These are phyloP conservation scores for Vigna hirtella DNA, from an alignment of 306 rosid genomes.

Conservation along the genomic window DNA sequence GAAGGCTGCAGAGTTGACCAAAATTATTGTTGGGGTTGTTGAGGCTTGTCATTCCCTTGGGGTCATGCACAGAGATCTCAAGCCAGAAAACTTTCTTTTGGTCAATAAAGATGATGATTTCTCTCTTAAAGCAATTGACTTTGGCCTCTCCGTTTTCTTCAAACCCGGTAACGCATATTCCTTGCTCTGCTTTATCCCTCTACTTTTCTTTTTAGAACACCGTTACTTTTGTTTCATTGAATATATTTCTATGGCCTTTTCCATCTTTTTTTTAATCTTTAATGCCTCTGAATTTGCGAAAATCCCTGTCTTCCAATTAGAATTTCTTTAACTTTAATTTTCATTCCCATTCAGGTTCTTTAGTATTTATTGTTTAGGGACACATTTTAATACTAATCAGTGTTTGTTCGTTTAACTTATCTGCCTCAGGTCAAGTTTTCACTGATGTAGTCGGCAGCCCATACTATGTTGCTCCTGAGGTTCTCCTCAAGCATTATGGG, in stretches of 20 bases:
- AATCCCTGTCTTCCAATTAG: slow-evolving; percentile 11
- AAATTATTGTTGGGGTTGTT: slow-evolving; percentile 88
- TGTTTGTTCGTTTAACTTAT: slow-evolving; percentile 30
- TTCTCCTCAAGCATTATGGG: slow-evolving; percentile 94
- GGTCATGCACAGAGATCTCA: slow-evolving; percentile 95
- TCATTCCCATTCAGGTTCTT: slow-evolving; percentile 2
- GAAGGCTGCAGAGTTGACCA: slow-evolving; percentile 91
- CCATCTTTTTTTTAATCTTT: neutral
- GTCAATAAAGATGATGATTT: slow-evolving; percentile 93
- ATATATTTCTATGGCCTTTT: neutral
- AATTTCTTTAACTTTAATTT: slow-evolving; percentile 6
- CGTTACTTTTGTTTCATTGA: slow-evolving; percentile 19
- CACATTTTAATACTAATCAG: slow-evolving; percentile 18
- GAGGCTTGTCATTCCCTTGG: slow-evolving; percentile 97
- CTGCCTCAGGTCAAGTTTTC: slow-evolving; percentile 80
- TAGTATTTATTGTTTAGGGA: slow-evolving; percentile 28
- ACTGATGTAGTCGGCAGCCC: slow-evolving; percentile 98
- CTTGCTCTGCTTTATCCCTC: neutral
- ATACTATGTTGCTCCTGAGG: slow-evolving; percentile 97
- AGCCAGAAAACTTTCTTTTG: slow-evolving; percentile 91
- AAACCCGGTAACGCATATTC: slow-evolving; percentile 71
- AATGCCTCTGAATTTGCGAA: slow-evolving; percentile 26
- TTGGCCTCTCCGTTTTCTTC: slow-evolving; percentile 96
- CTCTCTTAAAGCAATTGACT: slow-evolving; percentile 95
- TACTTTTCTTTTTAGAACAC: neutral